These are phyloP conservation scores for Annulohypoxylon maeteangense DNA, from an alignment of 495 filamentous ascomycete genomes.

Conservation along the genomic window DNA sequence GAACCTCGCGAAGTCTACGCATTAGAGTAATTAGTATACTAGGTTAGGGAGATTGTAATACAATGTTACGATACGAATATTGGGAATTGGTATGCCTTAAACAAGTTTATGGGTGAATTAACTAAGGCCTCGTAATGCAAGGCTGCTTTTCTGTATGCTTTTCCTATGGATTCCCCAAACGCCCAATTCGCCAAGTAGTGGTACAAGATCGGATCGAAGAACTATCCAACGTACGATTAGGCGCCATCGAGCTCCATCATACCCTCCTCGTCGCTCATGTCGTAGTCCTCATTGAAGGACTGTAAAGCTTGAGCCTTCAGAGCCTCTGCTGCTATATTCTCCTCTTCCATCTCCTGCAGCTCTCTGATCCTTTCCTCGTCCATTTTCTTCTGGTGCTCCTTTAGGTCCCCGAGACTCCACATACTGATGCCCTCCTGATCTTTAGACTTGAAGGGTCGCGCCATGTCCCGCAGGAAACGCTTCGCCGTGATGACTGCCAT, in stretches of 20 bases:
- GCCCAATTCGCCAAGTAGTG: constrained; percentile 14
- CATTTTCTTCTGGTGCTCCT: constrained; percentile 78
- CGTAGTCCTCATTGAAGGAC: constrained; percentile 61
- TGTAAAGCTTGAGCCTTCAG: constrained; percentile 34
- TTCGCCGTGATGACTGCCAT: constrained; percentile 91
- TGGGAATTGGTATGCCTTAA: not conserved
- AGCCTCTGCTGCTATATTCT: constrained; percentile 32
- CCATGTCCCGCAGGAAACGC: constrained; percentile 90
- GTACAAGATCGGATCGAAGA: not conserved
- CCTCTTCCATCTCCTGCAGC: constrained; percentile 46
- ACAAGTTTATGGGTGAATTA: not conserved
- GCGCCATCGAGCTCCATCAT: constrained; percentile 69
- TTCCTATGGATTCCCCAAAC: not conserved
- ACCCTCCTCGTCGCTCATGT: constrained; percentile 67
- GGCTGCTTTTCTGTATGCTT: not conserved
- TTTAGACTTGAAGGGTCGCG: constrained; percentile 81
- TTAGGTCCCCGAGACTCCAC: constrained; percentile 84
- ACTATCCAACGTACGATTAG: constrained; percentile 9
- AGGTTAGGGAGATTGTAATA: constrained; percentile 28
- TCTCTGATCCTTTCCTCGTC: constrained; percentile 68
- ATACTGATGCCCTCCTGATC: constrained; percentile 93
- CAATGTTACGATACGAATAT: not conserved
- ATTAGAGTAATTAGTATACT: constrained; percentile 4
- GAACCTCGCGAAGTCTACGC: constrained; percentile 80
- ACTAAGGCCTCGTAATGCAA: constrained; percentile 1